Conservation (phyloP, 2,329 filamentous ascomycete species). For the Helminthosporium solani region DNA sequence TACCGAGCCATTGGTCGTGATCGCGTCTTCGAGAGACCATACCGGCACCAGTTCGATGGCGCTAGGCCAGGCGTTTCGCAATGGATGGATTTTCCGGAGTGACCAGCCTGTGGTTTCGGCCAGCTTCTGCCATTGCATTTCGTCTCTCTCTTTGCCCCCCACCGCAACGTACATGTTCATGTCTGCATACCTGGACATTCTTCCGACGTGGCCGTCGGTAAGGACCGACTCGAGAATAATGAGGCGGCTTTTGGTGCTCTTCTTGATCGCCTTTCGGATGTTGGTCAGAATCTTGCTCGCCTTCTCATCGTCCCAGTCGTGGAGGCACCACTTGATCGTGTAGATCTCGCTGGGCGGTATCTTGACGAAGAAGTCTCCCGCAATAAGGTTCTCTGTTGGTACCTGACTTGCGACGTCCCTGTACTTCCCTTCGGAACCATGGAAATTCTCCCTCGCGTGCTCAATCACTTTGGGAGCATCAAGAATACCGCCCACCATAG, state of each 20-base stretch:
- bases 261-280: slow-evolving; percentile 35
- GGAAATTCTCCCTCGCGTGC: slow-evolving; percentile 28
- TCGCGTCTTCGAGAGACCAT: background rate
- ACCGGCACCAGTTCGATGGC: slow-evolving; percentile 21
- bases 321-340: slow-evolving; percentile 47
- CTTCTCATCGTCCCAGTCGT: slow-evolving; percentile 45
- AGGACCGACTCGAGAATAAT: slow-evolving; percentile 45
- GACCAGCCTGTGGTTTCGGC: slow-evolving; percentile 34
- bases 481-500: slow-evolving; percentile 39
- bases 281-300: slow-evolving; percentile 30
- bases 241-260: slow-evolving; percentile 27
- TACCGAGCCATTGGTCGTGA: no score
- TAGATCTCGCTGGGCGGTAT: slow-evolving; percentile 38
- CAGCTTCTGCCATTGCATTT: slow-evolving; percentile 32
- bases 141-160: slow-evolving; percentile 35
- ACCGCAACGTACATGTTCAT: slow-evolving; percentile 46
- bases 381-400: slow-evolving; percentile 27
- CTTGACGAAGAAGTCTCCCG: slow-evolving; percentile 43
- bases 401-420: slow-evolving; percentile 38
- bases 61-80: slow-evolving; percentile 23
- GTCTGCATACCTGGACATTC: slow-evolving; percentile 44
- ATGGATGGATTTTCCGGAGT: slow-evolving; percentile 14
- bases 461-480: slow-evolving; percentile 42
- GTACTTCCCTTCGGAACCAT: slow-evolving; percentile 27
- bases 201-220: slow-evolving; percentile 24